Conservation (phyloP, 2,329 filamentous ascomycete species). For the Claviceps paspali region DNA sequence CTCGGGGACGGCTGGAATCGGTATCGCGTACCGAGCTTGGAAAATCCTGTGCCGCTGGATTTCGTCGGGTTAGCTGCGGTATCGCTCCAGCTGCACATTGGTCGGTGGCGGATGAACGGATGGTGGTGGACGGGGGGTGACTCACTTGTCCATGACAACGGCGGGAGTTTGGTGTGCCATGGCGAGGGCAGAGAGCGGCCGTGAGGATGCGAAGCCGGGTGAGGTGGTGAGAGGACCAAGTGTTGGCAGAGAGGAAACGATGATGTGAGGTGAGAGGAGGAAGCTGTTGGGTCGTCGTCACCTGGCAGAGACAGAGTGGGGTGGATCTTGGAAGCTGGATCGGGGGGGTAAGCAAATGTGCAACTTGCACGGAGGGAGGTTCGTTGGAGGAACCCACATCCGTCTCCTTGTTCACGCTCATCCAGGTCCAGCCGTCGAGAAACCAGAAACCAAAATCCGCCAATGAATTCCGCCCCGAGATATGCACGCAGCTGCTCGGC, state of each 20-base stretch:
- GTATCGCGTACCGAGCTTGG: constrained; percentile 94
- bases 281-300: constrained; percentile 7
- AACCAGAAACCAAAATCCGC: constrained; percentile 1
- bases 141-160: constrained; percentile 99
- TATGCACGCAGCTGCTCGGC: constrained; percentile 18
- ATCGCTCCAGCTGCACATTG: too few relatives aligned
- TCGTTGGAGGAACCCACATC: too few relatives aligned
- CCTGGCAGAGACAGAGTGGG: constrained; percentile 3
- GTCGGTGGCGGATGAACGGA: too few relatives aligned
- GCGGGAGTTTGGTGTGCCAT: constrained; percentile 99
- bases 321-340: constrained; percentile 3
- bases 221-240: not conserved
- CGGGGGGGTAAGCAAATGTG: not conserved
- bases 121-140: constrained; percentile 18
- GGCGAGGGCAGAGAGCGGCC: constrained; percentile 14
- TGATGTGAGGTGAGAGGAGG: constrained; percentile 3
- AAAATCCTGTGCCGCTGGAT: constrained; percentile 92
- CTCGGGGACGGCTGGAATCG: too few relatives aligned
- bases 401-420: too few relatives aligned
- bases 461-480: constrained; percentile 27
- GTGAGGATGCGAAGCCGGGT: constrained; percentile 9
- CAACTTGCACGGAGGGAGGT: too few relatives aligned
- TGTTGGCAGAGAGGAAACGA: constrained; percentile 2
- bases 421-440: too few relatives aligned
- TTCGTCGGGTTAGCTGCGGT: constrained; percentile 18